phyloP scores from a whole-genome alignment of 352 stramenopile genomes.

The Peronospora tabacina region DNA sequence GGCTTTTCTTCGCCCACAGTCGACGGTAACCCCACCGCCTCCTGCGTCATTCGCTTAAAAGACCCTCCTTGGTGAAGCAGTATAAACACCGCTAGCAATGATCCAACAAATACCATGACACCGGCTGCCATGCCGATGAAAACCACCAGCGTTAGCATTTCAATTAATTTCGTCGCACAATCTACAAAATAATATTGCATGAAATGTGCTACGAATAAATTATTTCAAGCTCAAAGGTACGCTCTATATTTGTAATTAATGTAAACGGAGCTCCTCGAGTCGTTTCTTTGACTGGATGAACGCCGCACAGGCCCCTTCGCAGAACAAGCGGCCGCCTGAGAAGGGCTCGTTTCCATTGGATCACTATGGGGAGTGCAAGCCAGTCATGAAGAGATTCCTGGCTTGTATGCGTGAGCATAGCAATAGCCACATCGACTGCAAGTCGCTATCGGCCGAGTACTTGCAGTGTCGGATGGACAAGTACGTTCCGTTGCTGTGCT shows the following conservation, averaged over 20 bases:
- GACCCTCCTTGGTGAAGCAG: constrained; percentile 77
- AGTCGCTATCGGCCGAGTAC: constrained; percentile 82
- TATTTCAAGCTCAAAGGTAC: not conserved
- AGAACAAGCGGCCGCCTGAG: constrained; percentile 74
- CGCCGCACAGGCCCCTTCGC: constrained; percentile 57
- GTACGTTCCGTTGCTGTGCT: constrained; percentile 28
- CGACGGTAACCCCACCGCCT: constrained; percentile 58
- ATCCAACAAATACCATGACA: constrained; percentile 75
- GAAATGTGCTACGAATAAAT: not conserved
- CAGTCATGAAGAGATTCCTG: constrained; percentile 84
- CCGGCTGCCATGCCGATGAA: constrained; percentile 74
- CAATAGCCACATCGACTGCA: constrained; percentile 86
- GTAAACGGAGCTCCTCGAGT: not conserved
- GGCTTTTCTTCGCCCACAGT: constrained; percentile 62
- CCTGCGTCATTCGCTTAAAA: constrained; percentile 82
- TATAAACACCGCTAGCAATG: constrained; percentile 75
- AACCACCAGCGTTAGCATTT: constrained; percentile 47
- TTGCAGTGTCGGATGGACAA: constrained; percentile 88
- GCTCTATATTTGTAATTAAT: constrained; percentile 14
- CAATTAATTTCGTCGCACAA: not conserved
- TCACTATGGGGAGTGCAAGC: constrained; percentile 87
- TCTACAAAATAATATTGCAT: not conserved
- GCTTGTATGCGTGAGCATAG: constrained; percentile 73
- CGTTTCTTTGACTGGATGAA: constrained; percentile 48
- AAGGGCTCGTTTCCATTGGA: constrained; percentile 88